These are phyloP conservation scores for Microbotryum scabiosae DNA, from an alignment of 1,284 basidiomycete species.

Conservation along the genomic window DNA sequence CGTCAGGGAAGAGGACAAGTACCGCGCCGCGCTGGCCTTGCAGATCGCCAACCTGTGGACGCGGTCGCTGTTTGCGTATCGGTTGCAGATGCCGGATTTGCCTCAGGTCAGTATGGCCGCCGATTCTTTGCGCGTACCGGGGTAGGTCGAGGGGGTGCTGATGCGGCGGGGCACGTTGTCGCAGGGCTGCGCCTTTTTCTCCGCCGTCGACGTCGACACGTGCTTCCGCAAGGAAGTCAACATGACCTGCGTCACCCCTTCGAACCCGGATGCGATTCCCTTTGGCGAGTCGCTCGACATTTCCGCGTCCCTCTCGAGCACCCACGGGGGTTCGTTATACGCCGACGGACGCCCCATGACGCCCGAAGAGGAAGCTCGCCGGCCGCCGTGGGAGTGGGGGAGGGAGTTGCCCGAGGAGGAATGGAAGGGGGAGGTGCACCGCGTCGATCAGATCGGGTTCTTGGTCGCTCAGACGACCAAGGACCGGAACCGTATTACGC, in stretches of 20 bases:
- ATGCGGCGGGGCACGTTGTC: not conserved
- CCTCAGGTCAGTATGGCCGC: constrained; percentile 53
- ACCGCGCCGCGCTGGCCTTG: constrained; percentile 81
- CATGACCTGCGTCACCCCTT: constrained; percentile 91
- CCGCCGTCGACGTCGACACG: constrained; percentile 85
- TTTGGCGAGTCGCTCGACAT: constrained; percentile 82
- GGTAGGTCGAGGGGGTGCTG: not conserved
- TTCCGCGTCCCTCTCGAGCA: constrained; percentile 15
- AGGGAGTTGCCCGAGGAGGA: constrained; percentile 40
- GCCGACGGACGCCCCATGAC: constrained; percentile 52
- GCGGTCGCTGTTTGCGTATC: constrained; percentile 80
- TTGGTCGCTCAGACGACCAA: constrained; percentile 62
- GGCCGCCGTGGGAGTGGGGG: constrained; percentile 10
- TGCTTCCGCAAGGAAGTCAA: constrained; percentile 93
- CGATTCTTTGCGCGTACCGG: not conserved
- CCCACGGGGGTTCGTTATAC: constrained; percentile 51
- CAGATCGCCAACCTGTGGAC: constrained; percentile 98
- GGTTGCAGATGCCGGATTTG: constrained; percentile 88
- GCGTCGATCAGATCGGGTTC: constrained; percentile 55
- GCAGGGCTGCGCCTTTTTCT: constrained; percentile 71
- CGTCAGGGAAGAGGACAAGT: constrained; percentile 76
- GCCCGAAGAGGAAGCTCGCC: constrained; percentile 27
- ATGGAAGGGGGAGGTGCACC: constrained; percentile 55
- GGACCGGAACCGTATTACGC: constrained; percentile 58
- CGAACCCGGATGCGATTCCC: constrained; percentile 70